phyloP scores from a whole-genome alignment of 257 asterid species.

The Buddleja alternifolia region DNA sequence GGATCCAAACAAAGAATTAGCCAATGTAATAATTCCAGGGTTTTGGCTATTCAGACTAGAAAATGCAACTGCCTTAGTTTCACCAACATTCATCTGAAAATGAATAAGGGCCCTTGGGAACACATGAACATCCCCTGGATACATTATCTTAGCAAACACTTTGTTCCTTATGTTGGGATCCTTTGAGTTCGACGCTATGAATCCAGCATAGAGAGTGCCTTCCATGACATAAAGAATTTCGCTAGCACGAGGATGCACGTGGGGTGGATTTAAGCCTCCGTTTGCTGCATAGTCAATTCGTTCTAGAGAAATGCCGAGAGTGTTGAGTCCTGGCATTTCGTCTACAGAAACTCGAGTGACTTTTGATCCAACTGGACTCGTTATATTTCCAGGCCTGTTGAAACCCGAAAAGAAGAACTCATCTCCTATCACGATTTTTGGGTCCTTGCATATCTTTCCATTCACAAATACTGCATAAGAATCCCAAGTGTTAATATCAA shows the following conservation, averaged over 20 bases:
- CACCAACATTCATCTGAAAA: slow-evolving; percentile 25
- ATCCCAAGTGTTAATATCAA: no score
- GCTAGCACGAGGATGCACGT: slow-evolving; percentile 43
- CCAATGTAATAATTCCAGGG: no score
- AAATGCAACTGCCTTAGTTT: no score
- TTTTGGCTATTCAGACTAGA: no score
- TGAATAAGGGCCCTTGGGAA: slow-evolving; percentile 37
- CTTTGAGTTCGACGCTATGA: slow-evolving; percentile 30
- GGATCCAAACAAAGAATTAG: no score
- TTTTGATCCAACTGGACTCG: not conserved
- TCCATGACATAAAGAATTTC: slow-evolving; percentile 13
- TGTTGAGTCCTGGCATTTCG: no score
- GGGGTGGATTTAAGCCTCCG: slow-evolving; percentile 43
- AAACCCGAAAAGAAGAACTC: no score
- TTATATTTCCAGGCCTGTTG: no score
- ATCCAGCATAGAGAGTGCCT: slow-evolving; percentile 35
- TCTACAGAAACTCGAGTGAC: no score
- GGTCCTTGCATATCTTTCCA: slow-evolving; percentile 37
- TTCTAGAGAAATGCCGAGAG: slow-evolving; percentile 35
- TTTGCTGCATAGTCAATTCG: slow-evolving; percentile 30
- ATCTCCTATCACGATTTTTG: slow-evolving; percentile 11
- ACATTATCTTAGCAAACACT: slow-evolving; percentile 11
- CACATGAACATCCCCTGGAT: slow-evolving; percentile 25
- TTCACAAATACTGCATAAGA: slow-evolving; percentile 31
- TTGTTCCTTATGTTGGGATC: slow-evolving; percentile 22